Conservation (phyloP, 1,139 yeast genomes). For the Arxiozyma slooffiae region DNA sequence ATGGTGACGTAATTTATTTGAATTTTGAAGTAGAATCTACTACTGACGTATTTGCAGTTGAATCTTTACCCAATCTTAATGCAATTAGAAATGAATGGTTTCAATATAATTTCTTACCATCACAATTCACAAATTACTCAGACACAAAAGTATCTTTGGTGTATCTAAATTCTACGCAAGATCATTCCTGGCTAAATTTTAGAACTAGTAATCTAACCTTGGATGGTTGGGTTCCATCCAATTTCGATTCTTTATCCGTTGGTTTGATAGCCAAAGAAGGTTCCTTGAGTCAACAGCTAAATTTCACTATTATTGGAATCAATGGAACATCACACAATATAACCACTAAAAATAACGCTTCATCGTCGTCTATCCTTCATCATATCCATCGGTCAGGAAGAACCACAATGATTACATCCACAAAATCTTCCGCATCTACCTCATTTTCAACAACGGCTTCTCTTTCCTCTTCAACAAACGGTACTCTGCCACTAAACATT, state of each 20-base stretch:
- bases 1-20: constrained; percentile 53
- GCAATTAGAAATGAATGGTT: constrained; percentile 58
- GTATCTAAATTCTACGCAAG: constrained; percentile 33
- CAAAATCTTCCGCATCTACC: constrained; percentile 28
- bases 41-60: constrained; percentile 41
- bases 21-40: constrained; percentile 40
- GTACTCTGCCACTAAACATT: constrained; percentile 17
- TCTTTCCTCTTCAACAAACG: constrained; percentile 15
- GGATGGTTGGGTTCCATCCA: constrained; percentile 55
- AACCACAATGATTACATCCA: constrained; percentile 17
- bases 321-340: constrained; percentile 18
- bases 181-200: constrained; percentile 53
- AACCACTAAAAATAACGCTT: constrained; percentile 14
- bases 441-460: constrained; percentile 25
- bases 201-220: constrained; percentile 54
- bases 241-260: constrained; percentile 43
- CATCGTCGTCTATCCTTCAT: constrained; percentile 5
- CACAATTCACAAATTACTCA: constrained; percentile 46
- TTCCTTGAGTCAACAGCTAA: constrained; percentile 36
- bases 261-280: constrained; percentile 43
- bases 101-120: constrained; percentile 41
- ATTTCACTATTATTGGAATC: constrained; percentile 51
- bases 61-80: constrained; percentile 45
- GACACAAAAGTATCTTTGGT: constrained; percentile 43
- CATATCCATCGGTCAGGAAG: neutral